Evolutionary conservation across 1,284 basidiomycete species (phyloP), one percentile per base, ranked within the genome.

Genomic region (Volvariella surrecta): DNA sequence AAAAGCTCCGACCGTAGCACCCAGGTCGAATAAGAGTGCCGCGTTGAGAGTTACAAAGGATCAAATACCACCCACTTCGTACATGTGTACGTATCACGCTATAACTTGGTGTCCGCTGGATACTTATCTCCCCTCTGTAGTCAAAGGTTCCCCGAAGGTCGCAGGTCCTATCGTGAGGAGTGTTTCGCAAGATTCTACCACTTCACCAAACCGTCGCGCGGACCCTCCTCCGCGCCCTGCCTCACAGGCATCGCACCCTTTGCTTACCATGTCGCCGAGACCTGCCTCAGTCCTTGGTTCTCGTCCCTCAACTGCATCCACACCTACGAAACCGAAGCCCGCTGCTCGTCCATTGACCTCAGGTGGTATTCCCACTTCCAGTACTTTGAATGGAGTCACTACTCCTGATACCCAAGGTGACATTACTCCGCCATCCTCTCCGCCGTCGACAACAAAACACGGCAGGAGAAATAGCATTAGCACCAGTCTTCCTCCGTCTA

Each of bases 1-100:
- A 4, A 70, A 65, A 49, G 66, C 77, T 6, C 87, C 88, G 0
- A 68, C 67, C 1, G 68, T 88, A 10, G 64, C 71, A 6, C 86
- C 86, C 2, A 70, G 81, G 32, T 57, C 68, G 38, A 28, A 28
- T 28, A 28, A 28, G n/a, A n/a, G n/a, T n/a, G n/a, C n/a, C n/a
- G n/a, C n/a, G n/a, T n/a, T n/a, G n/a, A n/a, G n/a, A n/a, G n/a
- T n/a, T n/a, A 62, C 68, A 49, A 81, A 79, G 58, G 76, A 82
- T 15, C 63, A 69, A 15, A 69, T 68, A 3, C 78, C 79, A 1
- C 78, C 81, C 1, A 73, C 71, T 34, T 79, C 81, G 13, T 82
- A 75, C 56, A 76, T 74, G 69, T 79, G 79, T 82, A 58, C 59
- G 78, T 62, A 24, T 28, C 3, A 4, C 43, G 41, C 22, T 38